phyloP scores from a whole-genome alignment of 2,329 filamentous ascomycete species.

The Ceratocystis diversiconidia region DNA sequence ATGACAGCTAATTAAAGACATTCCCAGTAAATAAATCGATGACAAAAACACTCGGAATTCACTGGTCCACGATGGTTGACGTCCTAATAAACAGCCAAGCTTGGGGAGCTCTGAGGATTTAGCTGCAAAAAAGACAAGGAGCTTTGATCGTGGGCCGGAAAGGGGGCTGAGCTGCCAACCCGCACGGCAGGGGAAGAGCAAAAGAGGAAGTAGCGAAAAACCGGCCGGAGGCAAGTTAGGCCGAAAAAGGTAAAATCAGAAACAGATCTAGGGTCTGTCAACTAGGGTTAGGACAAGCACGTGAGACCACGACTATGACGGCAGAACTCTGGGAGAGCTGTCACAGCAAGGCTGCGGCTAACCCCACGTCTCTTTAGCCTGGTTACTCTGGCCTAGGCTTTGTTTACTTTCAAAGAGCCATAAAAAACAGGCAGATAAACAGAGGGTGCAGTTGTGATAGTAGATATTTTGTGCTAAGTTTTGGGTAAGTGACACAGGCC shows the following conservation, averaged over 20 bases:
- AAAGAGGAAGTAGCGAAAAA: not conserved
- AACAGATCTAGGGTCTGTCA: no score
- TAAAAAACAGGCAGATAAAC: not conserved
- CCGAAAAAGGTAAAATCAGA: no score
- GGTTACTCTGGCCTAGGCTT: slow-evolving; percentile 3
- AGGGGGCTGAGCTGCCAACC: not conserved
- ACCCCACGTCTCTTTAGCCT: not conserved
- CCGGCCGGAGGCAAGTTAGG: no score
- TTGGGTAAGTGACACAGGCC: no score
- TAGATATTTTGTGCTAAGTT: no score
- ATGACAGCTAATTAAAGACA: not conserved
- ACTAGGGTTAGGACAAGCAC: no score
- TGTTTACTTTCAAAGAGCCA: slow-evolving; percentile 13
- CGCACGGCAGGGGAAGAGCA: not conserved
- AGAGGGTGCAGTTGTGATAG: not conserved
- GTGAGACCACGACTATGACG: no score
- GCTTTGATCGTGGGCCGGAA: not conserved
- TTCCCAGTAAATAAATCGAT: not conserved
- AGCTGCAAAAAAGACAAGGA: not conserved
- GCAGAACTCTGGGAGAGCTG: no score
- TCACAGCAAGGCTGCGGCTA: no score
- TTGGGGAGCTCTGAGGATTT: not conserved
- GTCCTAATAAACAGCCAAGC: not conserved
- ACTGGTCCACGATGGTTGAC: not conserved
- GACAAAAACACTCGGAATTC: not conserved